Conservation (phyloP, 345 rosid species). For the Sapria himalayana region DNA sequence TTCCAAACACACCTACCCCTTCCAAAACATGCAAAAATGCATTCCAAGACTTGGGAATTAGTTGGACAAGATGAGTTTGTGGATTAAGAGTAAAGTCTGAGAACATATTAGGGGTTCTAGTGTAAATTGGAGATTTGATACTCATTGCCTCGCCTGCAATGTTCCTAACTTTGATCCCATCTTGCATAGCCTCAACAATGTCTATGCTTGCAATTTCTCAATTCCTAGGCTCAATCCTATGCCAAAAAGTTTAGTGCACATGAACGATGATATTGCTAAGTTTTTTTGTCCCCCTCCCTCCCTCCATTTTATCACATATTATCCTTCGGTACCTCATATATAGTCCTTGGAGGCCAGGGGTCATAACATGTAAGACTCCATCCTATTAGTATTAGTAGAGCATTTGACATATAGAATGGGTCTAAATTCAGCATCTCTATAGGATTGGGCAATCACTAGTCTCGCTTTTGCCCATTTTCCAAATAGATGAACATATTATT, state of each 20-base stretch:
- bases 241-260: neutral
- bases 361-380: too few species aligned
- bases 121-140: slow-evolving; percentile 40
- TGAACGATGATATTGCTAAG: neutral
- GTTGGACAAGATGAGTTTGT: slow-evolving; percentile 40
- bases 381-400: too few species aligned
- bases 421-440: slow-evolving; percentile 3
- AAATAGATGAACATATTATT: too few species aligned
- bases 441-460: too few species aligned
- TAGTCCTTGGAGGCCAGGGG: too few species aligned
- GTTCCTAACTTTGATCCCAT: slow-evolving; percentile 48
- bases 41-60: slow-evolving; percentile 45
- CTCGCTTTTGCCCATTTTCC: too few species aligned
- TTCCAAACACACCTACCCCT: slow-evolving; percentile 55
- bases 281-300: too few species aligned
- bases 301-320: too few species aligned
- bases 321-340: too few species aligned
- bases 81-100: slow-evolving; percentile 59
- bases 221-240: slow-evolving; percentile 66
- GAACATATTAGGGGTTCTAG: slow-evolving; percentile 88
- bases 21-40: slow-evolving; percentile 50
- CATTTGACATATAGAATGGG: too few species aligned
- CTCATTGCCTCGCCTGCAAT: slow-evolving; percentile 85
- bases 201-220: slow-evolving; percentile 57
- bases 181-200: slow-evolving; percentile 33